A percentile compares a stretch with the other conserved stretches of the same genome.
Conservation (phyloP, 768 basidiomycete species). For the Trametes coccinea region DNA sequence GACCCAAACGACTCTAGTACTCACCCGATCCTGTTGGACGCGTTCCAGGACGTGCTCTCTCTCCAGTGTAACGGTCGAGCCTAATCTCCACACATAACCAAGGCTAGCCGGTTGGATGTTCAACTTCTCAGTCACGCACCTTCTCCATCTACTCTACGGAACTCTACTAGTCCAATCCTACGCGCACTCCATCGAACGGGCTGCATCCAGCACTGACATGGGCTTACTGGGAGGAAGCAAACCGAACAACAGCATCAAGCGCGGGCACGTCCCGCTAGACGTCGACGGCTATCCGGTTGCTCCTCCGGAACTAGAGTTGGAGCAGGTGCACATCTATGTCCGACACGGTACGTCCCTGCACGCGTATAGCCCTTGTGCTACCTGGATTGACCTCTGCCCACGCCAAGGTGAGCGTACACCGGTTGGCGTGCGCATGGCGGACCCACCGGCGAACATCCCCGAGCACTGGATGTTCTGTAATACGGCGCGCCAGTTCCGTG, state of each 20-base stretch:
- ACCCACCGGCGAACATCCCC: conserved; percentile 64
- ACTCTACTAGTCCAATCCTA: conserved; percentile 10
- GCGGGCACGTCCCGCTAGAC: conserved; percentile 42
- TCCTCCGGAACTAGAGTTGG: conserved; percentile 54
- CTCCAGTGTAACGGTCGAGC: too few species aligned
- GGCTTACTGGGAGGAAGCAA: neutral
- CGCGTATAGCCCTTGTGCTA: neutral
- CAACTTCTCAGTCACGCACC: conserved; percentile 1
- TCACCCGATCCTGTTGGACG: neutral
- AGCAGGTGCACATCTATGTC: conserved; percentile 75
- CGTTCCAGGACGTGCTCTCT: too few species aligned
- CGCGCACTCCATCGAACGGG: conserved; percentile 2
- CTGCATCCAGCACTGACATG: conserved; percentile 1
- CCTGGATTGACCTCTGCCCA: neutral
- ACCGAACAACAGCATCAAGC: neutral
- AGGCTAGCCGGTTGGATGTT: conserved; percentile 6
- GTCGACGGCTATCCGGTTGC: conserved; percentile 60
- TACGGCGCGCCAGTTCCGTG: conserved; percentile 50
- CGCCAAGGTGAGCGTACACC: conserved; percentile 71
- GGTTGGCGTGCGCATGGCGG: conserved; percentile 64
- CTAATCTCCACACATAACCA: too few species aligned
- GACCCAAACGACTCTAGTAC: neutral
- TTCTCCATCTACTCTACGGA: conserved; percentile 19
- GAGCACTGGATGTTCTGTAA: conserved; percentile 70
- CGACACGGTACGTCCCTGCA: conserved; percentile 61